phyloP scores from a whole-genome alignment of 345 rosid species.

The Pugionium cornutum region DNA sequence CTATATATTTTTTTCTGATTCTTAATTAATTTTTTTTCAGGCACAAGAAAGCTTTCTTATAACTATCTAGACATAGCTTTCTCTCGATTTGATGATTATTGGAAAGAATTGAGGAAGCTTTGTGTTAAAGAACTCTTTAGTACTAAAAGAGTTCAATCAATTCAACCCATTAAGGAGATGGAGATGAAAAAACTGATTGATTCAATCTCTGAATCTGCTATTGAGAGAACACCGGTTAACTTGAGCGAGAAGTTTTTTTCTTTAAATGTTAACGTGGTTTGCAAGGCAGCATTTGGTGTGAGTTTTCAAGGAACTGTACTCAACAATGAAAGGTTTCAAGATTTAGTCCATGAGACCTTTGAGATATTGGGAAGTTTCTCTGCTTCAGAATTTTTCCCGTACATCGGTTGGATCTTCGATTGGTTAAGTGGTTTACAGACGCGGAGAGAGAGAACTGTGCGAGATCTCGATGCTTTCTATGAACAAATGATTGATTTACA shows the following conservation, averaged over 20 bases:
- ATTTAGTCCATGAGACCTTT: conserved; percentile 40
- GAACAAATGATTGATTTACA: conserved; percentile 50
- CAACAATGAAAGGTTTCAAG: conserved; percentile 33
- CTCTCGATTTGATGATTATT: conserved; percentile 40
- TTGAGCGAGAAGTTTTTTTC: conserved; percentile 39
- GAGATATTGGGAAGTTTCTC: conserved; percentile 40
- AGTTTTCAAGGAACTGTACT: conserved; percentile 38
- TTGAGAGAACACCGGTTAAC: conserved; percentile 25
- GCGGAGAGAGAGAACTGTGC: conserved; percentile 37
- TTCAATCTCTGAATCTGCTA: conserved; percentile 38
- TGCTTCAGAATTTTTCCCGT: conserved; percentile 41
- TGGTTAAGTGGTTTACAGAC: conserved; percentile 36
- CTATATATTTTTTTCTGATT: not conserved
- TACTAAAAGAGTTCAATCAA: conserved; percentile 21
- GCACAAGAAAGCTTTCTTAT: conserved; percentile 40
- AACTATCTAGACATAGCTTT: conserved; percentile 40
- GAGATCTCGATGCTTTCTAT: conserved; percentile 36
- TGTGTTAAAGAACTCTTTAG: conserved; percentile 41
- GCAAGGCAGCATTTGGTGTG: conserved; percentile 42
- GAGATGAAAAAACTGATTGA: conserved; percentile 40
- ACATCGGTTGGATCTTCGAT: conserved; percentile 50
- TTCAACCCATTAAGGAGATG: conserved; percentile 35
- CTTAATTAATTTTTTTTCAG: conserved; percentile 3
- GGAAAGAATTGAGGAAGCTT: conserved; percentile 43
- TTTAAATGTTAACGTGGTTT: conserved; percentile 33